Conservation (phyloP, 2,329 filamentous ascomycete genomes). For the Fusarium sp. region DNA sequence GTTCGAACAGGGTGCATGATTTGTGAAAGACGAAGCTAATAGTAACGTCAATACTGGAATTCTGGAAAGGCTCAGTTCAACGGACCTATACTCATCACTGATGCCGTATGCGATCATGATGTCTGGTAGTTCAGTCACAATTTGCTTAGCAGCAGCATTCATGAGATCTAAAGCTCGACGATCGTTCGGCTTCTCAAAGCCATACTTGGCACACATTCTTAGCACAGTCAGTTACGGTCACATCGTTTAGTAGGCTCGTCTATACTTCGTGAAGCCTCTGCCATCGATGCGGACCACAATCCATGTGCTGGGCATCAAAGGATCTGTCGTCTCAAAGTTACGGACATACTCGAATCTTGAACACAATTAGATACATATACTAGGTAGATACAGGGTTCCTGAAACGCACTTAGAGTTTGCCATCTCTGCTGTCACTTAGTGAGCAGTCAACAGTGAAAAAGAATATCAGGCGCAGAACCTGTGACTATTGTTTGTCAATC, state of each 20-base stretch:
- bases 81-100: constrained; percentile 89
- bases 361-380: constrained; percentile 22
- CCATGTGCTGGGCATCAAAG: constrained; percentile 90
- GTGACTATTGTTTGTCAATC: constrained; percentile 27
- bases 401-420: constrained; percentile 65
- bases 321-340: constrained; percentile 84
- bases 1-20: constrained; percentile 83
- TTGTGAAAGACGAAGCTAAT: constrained; percentile 89
- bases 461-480: constrained; percentile 2
- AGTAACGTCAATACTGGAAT: constrained; percentile 5
- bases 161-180: constrained; percentile 87
- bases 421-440: constrained; percentile 52
- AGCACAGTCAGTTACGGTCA: constrained; percentile 29
- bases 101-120: constrained; percentile 90
- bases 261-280: constrained; percentile 91
- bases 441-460: constrained; percentile 1
- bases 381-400: not conserved
- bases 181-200: constrained; percentile 94
- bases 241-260: not conserved
- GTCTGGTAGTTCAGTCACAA: constrained; percentile 85
- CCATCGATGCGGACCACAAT: constrained; percentile 95
- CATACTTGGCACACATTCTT: constrained; percentile 84
- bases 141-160: constrained; percentile 89
- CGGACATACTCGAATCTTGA: constrained; percentile 93
- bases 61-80: not conserved